Evolutionary conservation across 352 stramenopile genomes (phyloP).

Genomic region (Globisporangium recalcitrans): DNA sequence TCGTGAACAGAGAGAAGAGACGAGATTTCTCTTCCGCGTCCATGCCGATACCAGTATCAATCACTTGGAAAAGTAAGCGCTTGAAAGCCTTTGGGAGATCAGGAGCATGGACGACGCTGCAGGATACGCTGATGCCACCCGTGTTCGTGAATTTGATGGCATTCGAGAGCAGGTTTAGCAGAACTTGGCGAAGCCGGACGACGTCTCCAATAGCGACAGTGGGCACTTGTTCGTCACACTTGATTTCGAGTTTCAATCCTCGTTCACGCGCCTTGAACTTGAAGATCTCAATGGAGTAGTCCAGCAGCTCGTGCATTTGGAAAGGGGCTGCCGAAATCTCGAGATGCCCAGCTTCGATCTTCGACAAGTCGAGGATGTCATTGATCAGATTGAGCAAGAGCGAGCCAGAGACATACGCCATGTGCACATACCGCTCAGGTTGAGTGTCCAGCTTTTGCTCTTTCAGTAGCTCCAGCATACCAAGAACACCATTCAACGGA

Average conservation of each 20-base stretch:
- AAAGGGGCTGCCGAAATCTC: constrained; percentile 86
- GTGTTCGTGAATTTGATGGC: constrained; percentile 86
- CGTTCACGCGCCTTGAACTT: constrained; percentile 83
- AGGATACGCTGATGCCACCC: constrained; percentile 76
- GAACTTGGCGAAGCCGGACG: constrained; percentile 66
- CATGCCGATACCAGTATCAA: constrained; percentile 81
- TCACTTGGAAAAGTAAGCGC: constrained; percentile 80
- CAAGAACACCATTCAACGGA: constrained; percentile 74
- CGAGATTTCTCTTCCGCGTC: constrained; percentile 74
- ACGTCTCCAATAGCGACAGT: constrained; percentile 75
- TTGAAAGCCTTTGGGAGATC: constrained; percentile 62
- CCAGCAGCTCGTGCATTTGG: constrained; percentile 69
- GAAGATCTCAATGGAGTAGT: constrained; percentile 90
- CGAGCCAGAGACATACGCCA: constrained; percentile 80
- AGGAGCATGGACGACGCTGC: constrained; percentile 57
- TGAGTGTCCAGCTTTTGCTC: constrained; percentile 67
- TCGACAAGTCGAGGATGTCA: constrained; percentile 90
- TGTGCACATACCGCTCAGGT: constrained; percentile 74
- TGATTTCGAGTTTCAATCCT: constrained; percentile 80
- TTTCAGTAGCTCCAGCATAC: constrained; percentile 79
- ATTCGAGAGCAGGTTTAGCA: constrained; percentile 84
- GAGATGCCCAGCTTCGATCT: constrained; percentile 90
- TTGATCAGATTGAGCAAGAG: constrained; percentile 91
- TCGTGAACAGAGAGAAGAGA: constrained; percentile 81
- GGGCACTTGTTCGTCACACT: constrained; percentile 57